Evolutionary conservation across 2,329 filamentous ascomycete genomes (phyloP).

Genomic region (Fusarium continuum): DNA sequence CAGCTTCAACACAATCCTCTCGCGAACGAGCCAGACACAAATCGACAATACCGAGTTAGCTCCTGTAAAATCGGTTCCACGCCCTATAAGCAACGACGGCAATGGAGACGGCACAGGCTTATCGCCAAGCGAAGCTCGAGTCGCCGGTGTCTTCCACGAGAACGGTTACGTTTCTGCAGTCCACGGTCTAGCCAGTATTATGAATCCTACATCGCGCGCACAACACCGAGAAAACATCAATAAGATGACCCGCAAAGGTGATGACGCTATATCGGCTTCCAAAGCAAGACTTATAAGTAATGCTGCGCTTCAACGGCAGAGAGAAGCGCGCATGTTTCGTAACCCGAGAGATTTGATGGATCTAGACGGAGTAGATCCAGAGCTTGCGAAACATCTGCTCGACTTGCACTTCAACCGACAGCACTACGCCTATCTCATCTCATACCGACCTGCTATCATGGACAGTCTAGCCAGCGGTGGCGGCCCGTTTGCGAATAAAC

Average conservation of each 20-base stretch:
- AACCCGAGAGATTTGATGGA: constrained; percentile 47
- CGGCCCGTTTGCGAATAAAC: constrained; percentile 50
- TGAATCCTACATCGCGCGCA: constrained; percentile 45
- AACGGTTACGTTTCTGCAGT: constrained; percentile 49
- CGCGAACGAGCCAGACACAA: constrained; percentile 24
- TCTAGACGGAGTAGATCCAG: constrained; percentile 47
- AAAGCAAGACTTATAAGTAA: constrained; percentile 50
- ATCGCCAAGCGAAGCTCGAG: constrained; percentile 48
- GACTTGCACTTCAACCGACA: constrained; percentile 52
- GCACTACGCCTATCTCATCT: constrained; percentile 50
- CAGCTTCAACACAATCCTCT: constrained; percentile 40
- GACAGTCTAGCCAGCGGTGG: constrained; percentile 48
- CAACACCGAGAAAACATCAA: constrained; percentile 45
- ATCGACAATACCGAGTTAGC: constrained; percentile 23
- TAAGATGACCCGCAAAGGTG: constrained; percentile 41
- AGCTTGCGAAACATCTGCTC: constrained; percentile 50
- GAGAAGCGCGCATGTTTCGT: constrained; percentile 45
- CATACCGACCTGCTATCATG: constrained; percentile 53
- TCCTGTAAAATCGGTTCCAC: constrained; percentile 33
- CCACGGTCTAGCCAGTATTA: constrained; percentile 49
- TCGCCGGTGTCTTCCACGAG: constrained; percentile 49
- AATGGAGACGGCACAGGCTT: constrained; percentile 44
- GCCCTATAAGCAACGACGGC: constrained; percentile 43
- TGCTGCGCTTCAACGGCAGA: constrained; percentile 47
- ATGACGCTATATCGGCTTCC: constrained; percentile 42